Evolutionary conservation across 352 stramenopile genomes (phyloP), one percentile per base, ranked within the genome.

Genomic region (Globisporangium apiculatum): DNA sequence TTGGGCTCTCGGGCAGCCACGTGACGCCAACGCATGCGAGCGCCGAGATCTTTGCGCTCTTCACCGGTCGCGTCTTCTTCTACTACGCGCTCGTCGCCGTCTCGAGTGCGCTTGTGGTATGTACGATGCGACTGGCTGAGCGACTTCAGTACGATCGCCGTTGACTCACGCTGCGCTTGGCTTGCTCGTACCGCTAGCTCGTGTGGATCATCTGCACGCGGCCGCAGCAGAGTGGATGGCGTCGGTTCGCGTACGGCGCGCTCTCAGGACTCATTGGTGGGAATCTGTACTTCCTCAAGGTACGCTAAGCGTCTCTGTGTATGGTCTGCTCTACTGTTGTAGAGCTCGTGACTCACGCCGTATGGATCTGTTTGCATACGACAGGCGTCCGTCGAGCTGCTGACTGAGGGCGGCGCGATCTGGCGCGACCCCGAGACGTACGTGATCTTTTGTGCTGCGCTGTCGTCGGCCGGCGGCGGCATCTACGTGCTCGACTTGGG

Each of bases 211-310:
- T 91, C 38, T 88, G 69, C 49, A 87, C 69, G 12, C 77, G 73
- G 36, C 67, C 82, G 15, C 79, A 76, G 48, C 76, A 76, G 55
- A 91, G 79, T 46, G 76, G 74, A 3, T 90, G 76, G 66, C 79
- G 82, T 18, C 79, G 84, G 42, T 94, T 94, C 64, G 84, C 82
- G 31, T 94, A 87, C 43, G 84, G 84, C 18, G 84, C 84, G 7
- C 64, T 94, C 1, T 91, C 84, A 4, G 84, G 84, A 15, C 68
- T 92, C 8, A 76, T 92, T 18, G 84, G 84, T n/a, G 84, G 84
- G 57, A 94, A 94, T 50, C 71, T 94, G 18, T 94, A 75, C 68
- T 94, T 94, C 57, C 75, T 91, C 58, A 94, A 94, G 78, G 83
- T 91, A 48, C n/a, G 53, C 24, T 31, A 31, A 3, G 24, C 24